Percentiles rank a stretch among this genome's conserved stretches.
These are phyloP conservation scores for Peziza echinospora DNA, from an alignment of 495 filamentous ascomycete genomes.

Conservation along the genomic window DNA sequence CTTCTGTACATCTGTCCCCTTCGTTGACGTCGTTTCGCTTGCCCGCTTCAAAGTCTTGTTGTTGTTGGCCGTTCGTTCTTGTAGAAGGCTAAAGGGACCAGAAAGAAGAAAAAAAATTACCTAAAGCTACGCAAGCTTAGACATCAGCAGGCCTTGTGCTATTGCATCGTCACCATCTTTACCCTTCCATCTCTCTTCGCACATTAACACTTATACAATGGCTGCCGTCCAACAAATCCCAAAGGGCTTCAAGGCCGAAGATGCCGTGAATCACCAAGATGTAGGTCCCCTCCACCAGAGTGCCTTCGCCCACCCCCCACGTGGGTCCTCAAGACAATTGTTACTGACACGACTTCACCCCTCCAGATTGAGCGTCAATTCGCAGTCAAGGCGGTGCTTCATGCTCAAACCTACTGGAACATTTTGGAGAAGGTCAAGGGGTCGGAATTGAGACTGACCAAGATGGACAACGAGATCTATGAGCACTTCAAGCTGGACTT, in stretches of 20 bases:
- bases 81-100: neutral
- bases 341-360: constrained; percentile 1
- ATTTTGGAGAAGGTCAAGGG: constrained; percentile 80
- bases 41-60: too few species aligned
- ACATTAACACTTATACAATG: neutral
- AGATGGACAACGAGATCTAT: constrained; percentile 84
- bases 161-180: neutral
- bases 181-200: neutral
- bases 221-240: constrained; percentile 20
- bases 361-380: constrained; percentile 96
- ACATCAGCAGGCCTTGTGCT: too few species aligned
- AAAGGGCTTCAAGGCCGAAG: constrained; percentile 37
- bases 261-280: constrained; percentile 59
- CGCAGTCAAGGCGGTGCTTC: constrained; percentile 90
- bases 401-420: constrained; percentile 88
- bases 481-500: constrained; percentile 69
- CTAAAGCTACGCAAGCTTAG: too few species aligned
- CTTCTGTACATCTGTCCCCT: too few species aligned
- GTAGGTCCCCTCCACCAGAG: constrained; percentile 25
- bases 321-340: neutral
- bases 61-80: constrained; percentile 2
- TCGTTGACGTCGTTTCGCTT: too few species aligned
- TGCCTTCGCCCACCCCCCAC: neutral
- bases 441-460: constrained; percentile 69
- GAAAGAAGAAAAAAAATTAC: too few species aligned